Evolutionary conservation across 768 basidiomycete species (phyloP).

Genomic region (Podaxis sp.): DNA sequence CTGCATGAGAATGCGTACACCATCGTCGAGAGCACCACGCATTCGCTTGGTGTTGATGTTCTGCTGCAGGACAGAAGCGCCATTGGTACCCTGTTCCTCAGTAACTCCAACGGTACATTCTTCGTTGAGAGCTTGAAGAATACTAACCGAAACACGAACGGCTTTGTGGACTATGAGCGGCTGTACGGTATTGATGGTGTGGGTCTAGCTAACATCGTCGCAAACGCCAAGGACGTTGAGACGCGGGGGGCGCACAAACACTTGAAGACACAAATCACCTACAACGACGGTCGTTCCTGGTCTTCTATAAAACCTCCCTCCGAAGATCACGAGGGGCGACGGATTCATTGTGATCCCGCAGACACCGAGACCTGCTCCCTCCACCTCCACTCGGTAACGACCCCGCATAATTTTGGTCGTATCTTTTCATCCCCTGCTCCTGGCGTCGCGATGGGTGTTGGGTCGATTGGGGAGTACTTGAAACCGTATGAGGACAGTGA

Average conservation of each 20-base stretch:
- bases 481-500: conserved; percentile 81
- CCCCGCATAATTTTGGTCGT: conserved; percentile 90
- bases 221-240: conserved; percentile 83
- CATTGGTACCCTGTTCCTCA: conserved; percentile 92
- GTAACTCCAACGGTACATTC: conserved; percentile 94
- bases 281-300: conserved; percentile 91
- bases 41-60: conserved; percentile 94
- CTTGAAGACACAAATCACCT: conserved; percentile 80
- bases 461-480: conserved; percentile 72
- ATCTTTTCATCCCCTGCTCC: conserved; percentile 95
- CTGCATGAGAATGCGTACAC: conserved; percentile 94
- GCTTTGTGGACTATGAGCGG: conserved; percentile 93
- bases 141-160: conserved; percentile 86
- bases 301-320: conserved; percentile 55
- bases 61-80: conserved; percentile 62
- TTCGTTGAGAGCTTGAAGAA: conserved; percentile 90
- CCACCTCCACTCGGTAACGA: conserved; percentile 91
- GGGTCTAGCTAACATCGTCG: conserved; percentile 85
- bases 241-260: conserved; percentile 65
- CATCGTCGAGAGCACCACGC: conserved; percentile 88
- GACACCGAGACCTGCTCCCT: conserved; percentile 70
- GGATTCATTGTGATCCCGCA: conserved; percentile 58
- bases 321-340: conserved; percentile 56
- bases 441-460: conserved; percentile 96
- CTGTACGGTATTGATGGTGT: conserved; percentile 87